These are phyloP conservation scores for Lactarius hengduanensis DNA, from an alignment of 768 basidiomycete genomes.

Conservation along the genomic window DNA sequence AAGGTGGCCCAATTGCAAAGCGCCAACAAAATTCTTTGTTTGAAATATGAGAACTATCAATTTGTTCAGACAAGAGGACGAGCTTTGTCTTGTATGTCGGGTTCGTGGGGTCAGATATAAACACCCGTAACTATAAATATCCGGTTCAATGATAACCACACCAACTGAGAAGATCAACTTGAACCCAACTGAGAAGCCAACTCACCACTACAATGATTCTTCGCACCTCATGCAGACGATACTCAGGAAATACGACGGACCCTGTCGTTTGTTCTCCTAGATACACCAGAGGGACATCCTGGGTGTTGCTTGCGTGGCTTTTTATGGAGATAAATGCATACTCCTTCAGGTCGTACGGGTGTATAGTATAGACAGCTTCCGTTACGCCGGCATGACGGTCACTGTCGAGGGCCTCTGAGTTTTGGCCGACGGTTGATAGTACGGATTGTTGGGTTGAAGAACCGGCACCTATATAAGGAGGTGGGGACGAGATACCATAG, in stretches of 20 bases:
- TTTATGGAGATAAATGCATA: conserved; percentile 10
- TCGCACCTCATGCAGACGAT: conserved; percentile 4
- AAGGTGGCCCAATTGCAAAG: conserved; percentile 10
- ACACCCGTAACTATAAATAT: conserved; percentile 1
- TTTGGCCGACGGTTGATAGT: background rate
- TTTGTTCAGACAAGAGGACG: conserved; percentile 2
- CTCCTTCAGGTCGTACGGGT: background rate
- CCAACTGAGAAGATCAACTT: too few species aligned
- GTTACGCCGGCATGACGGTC: background rate
- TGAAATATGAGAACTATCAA: conserved; percentile 1
- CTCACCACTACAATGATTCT: conserved; percentile 22
- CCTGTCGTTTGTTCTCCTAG: conserved; percentile 21
- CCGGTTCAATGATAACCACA: background rate
- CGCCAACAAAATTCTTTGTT: conserved; percentile 9
- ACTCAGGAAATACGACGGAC: conserved; percentile 7
- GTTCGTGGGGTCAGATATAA: background rate
- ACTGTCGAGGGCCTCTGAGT: background rate
- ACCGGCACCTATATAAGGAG: background rate
- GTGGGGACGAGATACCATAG: background rate
- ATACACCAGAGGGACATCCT: conserved; percentile 4
- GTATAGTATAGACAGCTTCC: background rate
- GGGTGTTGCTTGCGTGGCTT: conserved; percentile 8
- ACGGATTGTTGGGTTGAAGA: background rate
- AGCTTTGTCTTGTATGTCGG: conserved; percentile 9
- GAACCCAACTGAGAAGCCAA: background rate